phyloP scores from a whole-genome alignment of 164 flowering plant species.

The Macadamia tetraphylla region DNA sequence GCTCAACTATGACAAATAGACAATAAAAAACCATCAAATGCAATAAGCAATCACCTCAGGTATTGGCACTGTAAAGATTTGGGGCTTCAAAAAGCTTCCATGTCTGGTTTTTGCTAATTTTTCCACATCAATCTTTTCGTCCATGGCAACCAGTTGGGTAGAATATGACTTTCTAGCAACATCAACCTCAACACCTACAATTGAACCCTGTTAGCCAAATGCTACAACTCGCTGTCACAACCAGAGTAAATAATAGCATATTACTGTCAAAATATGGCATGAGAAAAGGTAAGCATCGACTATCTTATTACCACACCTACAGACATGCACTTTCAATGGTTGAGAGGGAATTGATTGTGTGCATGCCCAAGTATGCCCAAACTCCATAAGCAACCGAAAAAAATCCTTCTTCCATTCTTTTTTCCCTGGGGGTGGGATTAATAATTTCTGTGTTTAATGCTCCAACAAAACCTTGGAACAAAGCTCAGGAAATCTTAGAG shows the following conservation, averaged over 20 bases:
- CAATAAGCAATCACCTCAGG: conserved; percentile 46
- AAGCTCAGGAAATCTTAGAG: no score
- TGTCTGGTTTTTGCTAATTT: conserved; percentile 31
- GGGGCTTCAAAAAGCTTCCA: conserved; percentile 55
- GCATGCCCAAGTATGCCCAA: conserved; percentile 27
- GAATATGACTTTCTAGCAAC: conserved; percentile 42
- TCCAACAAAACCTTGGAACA: no score
- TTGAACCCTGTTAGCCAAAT: conserved; percentile 96
- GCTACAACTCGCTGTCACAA: background rate
- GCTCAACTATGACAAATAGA: conserved; percentile 2
- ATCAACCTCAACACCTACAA: conserved; percentile 91
- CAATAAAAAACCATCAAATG: background rate
- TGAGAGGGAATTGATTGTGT: conserved; percentile 34
- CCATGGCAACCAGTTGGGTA: conserved; percentile 39
- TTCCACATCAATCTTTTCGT: conserved; percentile 44
- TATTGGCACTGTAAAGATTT: conserved; percentile 61
- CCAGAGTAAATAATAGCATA: background rate
- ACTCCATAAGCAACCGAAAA: conserved; percentile 18
- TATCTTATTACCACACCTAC: no score
- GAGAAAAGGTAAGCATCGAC: background rate
- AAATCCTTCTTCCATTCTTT: no score
- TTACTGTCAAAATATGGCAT: background rate
- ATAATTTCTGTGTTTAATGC: no score
- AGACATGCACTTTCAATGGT: no score
- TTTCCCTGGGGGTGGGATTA: background rate